Conservation (phyloP, 495 filamentous ascomycete species). For the Neurospora sp. region DNA sequence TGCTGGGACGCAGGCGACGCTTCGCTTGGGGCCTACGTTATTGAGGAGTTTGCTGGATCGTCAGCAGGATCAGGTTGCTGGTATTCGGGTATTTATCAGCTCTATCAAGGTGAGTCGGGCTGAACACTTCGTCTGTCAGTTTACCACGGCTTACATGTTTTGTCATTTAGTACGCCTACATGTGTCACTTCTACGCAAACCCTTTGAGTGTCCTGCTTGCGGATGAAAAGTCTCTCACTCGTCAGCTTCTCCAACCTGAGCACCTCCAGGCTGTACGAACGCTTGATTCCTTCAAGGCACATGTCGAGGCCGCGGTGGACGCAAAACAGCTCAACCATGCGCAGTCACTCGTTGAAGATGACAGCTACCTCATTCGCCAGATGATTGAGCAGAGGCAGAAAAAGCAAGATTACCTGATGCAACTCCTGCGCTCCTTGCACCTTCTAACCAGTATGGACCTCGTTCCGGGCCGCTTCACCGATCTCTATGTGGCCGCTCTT, state of each 20-base stretch:
- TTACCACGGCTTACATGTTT: not conserved
- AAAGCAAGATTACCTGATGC: conserved; percentile 11
- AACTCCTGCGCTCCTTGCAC: conserved; percentile 21
- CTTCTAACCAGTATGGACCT: conserved; percentile 10
- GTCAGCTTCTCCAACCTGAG: conserved; percentile 37
- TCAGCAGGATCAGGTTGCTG: conserved; percentile 79
- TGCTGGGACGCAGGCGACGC: conserved; percentile 36
- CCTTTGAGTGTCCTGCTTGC: conserved; percentile 60
- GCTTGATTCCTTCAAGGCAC: conserved; percentile 64
- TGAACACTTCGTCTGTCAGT: not conserved
- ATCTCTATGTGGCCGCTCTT: conserved; percentile 30
- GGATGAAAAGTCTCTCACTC: conserved; percentile 18
- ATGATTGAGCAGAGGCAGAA: conserved; percentile 13
- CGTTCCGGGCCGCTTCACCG: conserved; percentile 18
- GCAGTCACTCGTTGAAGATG: conserved; percentile 29
- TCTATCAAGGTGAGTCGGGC: conserved; percentile 60
- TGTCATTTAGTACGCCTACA: conserved; percentile 65
- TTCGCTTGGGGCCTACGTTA: conserved; percentile 62
- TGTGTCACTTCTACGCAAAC: conserved; percentile 95
- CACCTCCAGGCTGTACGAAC: conserved; percentile 70
- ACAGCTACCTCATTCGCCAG: conserved; percentile 22
- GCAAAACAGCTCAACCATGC: conserved; percentile 24
- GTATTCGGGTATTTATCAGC: conserved; percentile 67
- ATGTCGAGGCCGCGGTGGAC: conserved; percentile 31
- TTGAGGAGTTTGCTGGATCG: conserved; percentile 58